phyloP scores from a whole-genome alignment of 2,329 filamentous ascomycete genomes.

The Neurospora sp. region DNA sequence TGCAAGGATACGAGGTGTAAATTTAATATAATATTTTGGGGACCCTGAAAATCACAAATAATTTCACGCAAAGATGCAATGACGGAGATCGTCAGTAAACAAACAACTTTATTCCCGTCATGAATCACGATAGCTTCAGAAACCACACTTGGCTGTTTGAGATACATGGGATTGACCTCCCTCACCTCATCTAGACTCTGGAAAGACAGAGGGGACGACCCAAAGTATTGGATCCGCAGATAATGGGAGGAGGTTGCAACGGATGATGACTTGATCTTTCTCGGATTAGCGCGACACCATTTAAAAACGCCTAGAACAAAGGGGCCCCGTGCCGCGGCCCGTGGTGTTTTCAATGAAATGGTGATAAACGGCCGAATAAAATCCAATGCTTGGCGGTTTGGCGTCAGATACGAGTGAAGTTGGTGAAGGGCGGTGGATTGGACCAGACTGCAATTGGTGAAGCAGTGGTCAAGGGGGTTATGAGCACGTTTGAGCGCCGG shows the following conservation, averaged over 20 bases:
- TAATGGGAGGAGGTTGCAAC: not conserved
- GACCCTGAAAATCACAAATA: not conserved
- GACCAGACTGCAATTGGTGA: not conserved
- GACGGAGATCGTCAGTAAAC: not conserved
- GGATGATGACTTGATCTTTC: not conserved
- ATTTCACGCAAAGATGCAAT: not conserved
- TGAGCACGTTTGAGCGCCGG: not conserved
- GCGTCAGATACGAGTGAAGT: too few relatives aligned
- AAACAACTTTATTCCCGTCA: not conserved
- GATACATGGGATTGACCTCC: not conserved
- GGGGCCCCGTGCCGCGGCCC: not conserved
- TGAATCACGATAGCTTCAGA: not conserved
- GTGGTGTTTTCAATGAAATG: not conserved
- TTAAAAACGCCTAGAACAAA: not conserved
- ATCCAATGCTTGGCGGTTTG: not conserved
- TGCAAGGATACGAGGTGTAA: not conserved
- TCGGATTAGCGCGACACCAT: not conserved
- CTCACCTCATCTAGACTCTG: not conserved
- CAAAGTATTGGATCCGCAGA: not conserved
- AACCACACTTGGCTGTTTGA: not conserved
- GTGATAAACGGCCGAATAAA: not conserved
- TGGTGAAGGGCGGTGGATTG: too few relatives aligned
- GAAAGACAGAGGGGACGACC: not conserved
- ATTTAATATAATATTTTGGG: not conserved
- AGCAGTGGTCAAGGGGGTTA: not conserved